Percentiles rank a stretch among this genome's conserved stretches.
Conservation (phyloP, 176 grass and related monocot genomes). For the Rhynchospora tenuis region DNA sequence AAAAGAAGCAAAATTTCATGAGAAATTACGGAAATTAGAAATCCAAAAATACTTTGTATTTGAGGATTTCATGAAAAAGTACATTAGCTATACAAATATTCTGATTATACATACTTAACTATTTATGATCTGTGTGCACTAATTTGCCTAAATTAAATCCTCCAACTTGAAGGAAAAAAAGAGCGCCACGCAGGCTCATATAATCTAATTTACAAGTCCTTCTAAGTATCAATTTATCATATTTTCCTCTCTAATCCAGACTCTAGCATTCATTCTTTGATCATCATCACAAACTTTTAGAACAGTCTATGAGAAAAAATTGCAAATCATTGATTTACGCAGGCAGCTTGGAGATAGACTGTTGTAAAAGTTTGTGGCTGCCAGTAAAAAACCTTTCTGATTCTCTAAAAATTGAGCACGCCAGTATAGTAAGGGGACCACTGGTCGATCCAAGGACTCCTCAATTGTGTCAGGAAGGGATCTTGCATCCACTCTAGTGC, state of each 20-base stretch:
- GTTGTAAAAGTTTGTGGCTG: not conserved
- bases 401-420: slow-evolving; percentile 57
- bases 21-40: not conserved
- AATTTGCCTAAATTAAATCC: not conserved
- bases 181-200: not conserved
- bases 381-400: not conserved
- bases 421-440: slow-evolving; percentile 62
- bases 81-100: not conserved
- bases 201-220: not conserved
- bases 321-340: not conserved
- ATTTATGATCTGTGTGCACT: too few species aligned
- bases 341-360: not conserved
- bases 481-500: slow-evolving; percentile 84
- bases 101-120: not conserved
- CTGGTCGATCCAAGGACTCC: slow-evolving; percentile 79
- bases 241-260: not conserved
- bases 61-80: not conserved
- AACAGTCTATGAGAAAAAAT: not conserved
- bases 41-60: not conserved
- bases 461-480: slow-evolving; percentile 61
- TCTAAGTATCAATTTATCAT: not conserved
- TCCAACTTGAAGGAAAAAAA: slow-evolving; percentile 5
- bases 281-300: not conserved
- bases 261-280: not conserved
- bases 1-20: not conserved